Base-by-base conservation (phyloP, 2,329 filamentous ascomycete genomes). In the Ampelomyces quisqualis region DNA sequence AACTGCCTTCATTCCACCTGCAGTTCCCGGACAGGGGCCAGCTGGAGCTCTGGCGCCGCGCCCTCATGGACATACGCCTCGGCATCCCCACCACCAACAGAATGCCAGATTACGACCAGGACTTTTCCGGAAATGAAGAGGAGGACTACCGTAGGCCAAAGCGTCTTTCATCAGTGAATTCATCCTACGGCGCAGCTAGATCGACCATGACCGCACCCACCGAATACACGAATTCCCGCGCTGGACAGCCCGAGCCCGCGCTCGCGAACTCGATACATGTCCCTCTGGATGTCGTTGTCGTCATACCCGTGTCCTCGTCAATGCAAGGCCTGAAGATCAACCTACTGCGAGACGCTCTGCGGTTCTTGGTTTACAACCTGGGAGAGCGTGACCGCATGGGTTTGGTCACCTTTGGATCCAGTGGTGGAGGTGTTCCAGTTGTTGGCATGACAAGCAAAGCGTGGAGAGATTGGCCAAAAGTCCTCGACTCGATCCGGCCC, bases 281-380 rank as follows among this genome's bases (percentile, higher is more conserved):
- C 11, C 91, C 93, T 2, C 81, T 97, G 38, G 93, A 98, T 62
- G 84, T 98, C 20, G 91, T 98, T 0, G 89, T 97, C 1, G 93
- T 98, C 15, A 90, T 98, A 22, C 93, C 93, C 0, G 90, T 98
- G 5, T 97, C 93, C 0, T 95, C 91, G 1, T 97, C 93, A 0
- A 98, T 97, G 91, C 93, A 97, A 69, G 93, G 93, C n/a, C 81
- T 98, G 46, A 98, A 98, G 73, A 96, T 97, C 63, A 95, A 91
- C 47, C 77, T 98, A 1, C 81, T 98, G 10, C 84, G 90, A 28
- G 93, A 98, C 68, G 86, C 91, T 0, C 77, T 98, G 23, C 88
- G 87, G 44, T 98, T 97, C 67, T 84, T 98, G 68, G 88, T 98
- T 2, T 80, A 85, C 54, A 91, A 82, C 33, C 81, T 98, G 1